A percentile compares a stretch with the other conserved stretches of the same genome.
Evolutionary conservation across 139 green algal species (phyloP).

Genomic region (Monoraphidium neglectum): DNA sequence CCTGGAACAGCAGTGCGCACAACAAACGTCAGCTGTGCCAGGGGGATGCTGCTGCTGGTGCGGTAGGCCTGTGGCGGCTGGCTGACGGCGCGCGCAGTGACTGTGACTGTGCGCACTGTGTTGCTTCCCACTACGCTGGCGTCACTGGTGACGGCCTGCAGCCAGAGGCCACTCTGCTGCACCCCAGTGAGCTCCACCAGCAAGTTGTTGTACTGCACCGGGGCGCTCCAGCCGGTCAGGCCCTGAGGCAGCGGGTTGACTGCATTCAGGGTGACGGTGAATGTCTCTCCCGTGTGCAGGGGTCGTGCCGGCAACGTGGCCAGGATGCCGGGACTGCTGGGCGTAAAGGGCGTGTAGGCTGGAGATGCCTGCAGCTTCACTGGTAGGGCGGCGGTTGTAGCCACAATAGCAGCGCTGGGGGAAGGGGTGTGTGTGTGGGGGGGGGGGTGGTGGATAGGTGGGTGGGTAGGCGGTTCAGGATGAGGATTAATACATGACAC

Average conservation of each 20-base stretch:
- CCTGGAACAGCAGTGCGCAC: neutral
- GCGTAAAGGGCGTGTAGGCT: neutral
- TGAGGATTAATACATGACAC: too few relatives aligned
- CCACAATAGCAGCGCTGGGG: constrained; percentile 13
- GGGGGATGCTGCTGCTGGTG: constrained; percentile 21
- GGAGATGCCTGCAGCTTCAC: constrained; percentile 25
- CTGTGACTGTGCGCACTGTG: too few relatives aligned
- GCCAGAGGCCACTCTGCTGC: neutral
- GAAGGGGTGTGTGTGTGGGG: too few relatives aligned
- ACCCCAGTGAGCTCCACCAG: neutral
- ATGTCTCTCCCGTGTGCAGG: constrained; percentile 31
- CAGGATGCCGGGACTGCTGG: constrained; percentile 25
- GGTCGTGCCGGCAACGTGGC: constrained; percentile 33
- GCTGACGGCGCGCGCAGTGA: too few relatives aligned
- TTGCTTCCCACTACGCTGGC: too few relatives aligned
- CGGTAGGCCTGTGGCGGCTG: constrained; percentile 4
- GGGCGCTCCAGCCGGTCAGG: constrained; percentile 24
- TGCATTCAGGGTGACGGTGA: constrained; percentile 40
- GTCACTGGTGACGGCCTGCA: neutral
- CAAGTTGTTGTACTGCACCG: constrained; percentile 5
- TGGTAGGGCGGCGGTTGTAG: neutral
- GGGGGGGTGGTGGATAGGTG: too few relatives aligned
- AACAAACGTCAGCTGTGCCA: constrained; percentile 17
- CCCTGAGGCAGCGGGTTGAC: constrained; percentile 13
- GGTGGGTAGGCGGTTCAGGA: too few relatives aligned